Evolutionary conservation across 2,329 filamentous ascomycete genomes (phyloP).

Genomic region (Xylaria sp.): DNA sequence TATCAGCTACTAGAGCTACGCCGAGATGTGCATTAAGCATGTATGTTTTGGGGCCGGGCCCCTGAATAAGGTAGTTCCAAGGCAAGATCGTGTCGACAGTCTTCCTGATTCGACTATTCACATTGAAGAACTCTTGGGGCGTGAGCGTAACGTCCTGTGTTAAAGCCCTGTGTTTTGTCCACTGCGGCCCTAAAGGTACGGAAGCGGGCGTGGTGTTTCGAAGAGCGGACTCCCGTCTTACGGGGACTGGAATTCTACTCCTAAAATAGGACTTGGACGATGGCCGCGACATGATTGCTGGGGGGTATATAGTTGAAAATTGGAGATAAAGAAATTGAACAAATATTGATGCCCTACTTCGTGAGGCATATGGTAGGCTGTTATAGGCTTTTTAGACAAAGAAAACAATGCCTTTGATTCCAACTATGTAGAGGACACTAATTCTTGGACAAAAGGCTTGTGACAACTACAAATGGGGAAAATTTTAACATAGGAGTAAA

Average conservation of each 20-base stretch:
- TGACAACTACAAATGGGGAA: background rate
- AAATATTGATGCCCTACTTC: background rate
- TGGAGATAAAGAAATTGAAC: background rate
- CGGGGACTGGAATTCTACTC: background rate
- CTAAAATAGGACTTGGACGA: background rate
- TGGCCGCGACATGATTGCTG: background rate
- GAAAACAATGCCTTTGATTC: background rate
- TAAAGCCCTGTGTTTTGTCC: conserved; percentile 13
- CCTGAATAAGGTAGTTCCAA: conserved; percentile 21
- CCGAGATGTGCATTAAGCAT: conserved; percentile 36
- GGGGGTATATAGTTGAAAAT: background rate
- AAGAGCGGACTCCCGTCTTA: background rate
- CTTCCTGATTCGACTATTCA: conserved; percentile 37
- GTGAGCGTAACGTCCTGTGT: conserved; percentile 1
- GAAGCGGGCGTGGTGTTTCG: background rate
- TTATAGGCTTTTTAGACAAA: background rate
- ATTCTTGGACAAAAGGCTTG: background rate
- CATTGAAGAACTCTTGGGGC: conserved; percentile 30
- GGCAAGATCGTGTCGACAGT: conserved; percentile 34
- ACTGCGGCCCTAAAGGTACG: background rate
- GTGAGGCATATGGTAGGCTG: background rate
- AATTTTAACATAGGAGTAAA: background rate
- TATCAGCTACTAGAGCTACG: conserved; percentile 36
- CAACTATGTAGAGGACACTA: background rate
- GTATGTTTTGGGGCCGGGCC: conserved; percentile 29